Conservation (phyloP, 306 rosid genomes). For the Astragalus glycyphyllos region DNA sequence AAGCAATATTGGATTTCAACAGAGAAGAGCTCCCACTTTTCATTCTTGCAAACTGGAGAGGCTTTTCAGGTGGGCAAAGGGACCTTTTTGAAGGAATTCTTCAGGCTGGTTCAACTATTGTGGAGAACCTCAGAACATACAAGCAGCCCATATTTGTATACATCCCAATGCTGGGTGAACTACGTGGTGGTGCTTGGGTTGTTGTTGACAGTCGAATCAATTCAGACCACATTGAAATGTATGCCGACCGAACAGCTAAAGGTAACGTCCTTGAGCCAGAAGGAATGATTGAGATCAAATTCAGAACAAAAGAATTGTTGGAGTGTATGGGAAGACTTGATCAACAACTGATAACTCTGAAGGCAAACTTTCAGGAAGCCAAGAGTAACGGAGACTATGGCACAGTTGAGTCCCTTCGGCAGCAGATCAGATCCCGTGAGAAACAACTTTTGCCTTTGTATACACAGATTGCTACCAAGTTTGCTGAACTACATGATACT, state of each 20-base stretch:
- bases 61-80: slow-evolving; percentile 98
- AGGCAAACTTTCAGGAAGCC: slow-evolving; percentile 80
- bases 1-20: slow-evolving; percentile 90
- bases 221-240: slow-evolving; percentile 92
- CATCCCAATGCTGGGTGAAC: slow-evolving; percentile 98
- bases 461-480: slow-evolving; percentile 92
- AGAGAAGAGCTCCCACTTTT: slow-evolving; percentile 96
- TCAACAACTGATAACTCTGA: slow-evolving; percentile 70
- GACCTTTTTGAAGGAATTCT: slow-evolving; percentile 99
- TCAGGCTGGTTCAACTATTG: slow-evolving; percentile 99
- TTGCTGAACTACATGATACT: slow-evolving; percentile 95
- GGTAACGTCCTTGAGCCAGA: slow-evolving; percentile 99
- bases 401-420: slow-evolving; percentile 70
- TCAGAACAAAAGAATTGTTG: slow-evolving; percentile 84
- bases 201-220: slow-evolving; percentile 93
- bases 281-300: slow-evolving; percentile 98
- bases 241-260: slow-evolving; percentile 87
- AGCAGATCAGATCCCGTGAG: slow-evolving; percentile 83
- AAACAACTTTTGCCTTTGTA: slow-evolving; percentile 89
- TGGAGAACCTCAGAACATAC: slow-evolving; percentile 97
- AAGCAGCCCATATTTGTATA: slow-evolving; percentile 91
- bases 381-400: slow-evolving; percentile 51
- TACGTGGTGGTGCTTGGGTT: slow-evolving; percentile 99
- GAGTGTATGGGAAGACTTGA: slow-evolving; percentile 97
- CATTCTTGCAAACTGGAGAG: slow-evolving; percentile 98